These are phyloP conservation scores for Carex littledalei DNA, from an alignment of 176 grass and related monocot genomes.

Conservation along the genomic window DNA sequence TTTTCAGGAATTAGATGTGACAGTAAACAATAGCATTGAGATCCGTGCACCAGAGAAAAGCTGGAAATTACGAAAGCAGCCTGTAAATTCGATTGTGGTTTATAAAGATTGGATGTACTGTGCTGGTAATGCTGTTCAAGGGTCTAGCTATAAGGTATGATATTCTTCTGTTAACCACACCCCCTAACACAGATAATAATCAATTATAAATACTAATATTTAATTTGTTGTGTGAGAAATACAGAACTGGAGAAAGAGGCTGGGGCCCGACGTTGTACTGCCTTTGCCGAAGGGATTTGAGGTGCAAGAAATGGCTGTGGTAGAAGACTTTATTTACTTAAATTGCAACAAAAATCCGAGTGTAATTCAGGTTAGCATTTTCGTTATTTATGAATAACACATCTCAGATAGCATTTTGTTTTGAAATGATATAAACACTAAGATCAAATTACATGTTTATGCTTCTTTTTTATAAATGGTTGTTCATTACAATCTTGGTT, in stretches of 20 bases:
- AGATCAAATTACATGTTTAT: not conserved
- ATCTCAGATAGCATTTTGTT: not conserved
- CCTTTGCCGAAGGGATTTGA: conserved; percentile 45
- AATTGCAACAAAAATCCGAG: conserved; percentile 61
- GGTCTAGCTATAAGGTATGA: conserved; percentile 80
- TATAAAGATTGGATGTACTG: conserved; percentile 94
- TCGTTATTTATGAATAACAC: not conserved
- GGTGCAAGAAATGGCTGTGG: conserved; percentile 65
- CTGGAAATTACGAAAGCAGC: conserved; percentile 63
- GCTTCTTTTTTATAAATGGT: not conserved
- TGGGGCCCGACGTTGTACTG: conserved; percentile 39
- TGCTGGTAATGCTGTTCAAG: conserved; percentile 67
- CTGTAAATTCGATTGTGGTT: conserved; percentile 62
- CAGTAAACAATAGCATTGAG: conserved; percentile 45
- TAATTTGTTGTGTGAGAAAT: conserved; percentile 23
- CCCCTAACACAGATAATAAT: not conserved
- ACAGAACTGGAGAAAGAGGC: conserved; percentile 75
- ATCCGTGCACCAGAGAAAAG: conserved; percentile 51
- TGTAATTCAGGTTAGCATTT: conserved; percentile 60
- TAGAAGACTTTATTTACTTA: conserved; percentile 97
- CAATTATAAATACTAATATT: not conserved
- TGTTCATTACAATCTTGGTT: not conserved
- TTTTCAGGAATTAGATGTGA: conserved; percentile 73
- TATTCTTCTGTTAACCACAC: not conserved
- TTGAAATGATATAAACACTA: not conserved